Base-by-base conservation (phyloP, 371 early-diverging fungal genomes). In the Polyrhizophydium stewartii region DNA sequence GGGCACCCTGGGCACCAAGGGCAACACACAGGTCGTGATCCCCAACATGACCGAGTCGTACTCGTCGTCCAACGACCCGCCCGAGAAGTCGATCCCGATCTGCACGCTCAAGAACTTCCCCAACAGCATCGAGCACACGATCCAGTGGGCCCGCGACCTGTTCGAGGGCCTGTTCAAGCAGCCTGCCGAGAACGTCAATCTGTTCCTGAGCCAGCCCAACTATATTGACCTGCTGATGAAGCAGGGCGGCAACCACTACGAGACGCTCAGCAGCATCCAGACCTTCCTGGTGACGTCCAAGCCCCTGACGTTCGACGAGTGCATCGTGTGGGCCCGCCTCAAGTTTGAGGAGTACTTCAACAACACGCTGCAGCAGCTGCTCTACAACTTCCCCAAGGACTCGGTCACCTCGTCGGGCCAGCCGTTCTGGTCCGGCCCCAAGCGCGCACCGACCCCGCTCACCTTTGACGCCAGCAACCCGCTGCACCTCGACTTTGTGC, bases 81-180 rank as follows among this genome's bases (percentile, higher is more conserved):
- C 97, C 35, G 99, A 99, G 76, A 98, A 95, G 77, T 88, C 94
- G 28, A 98, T 99, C 63, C 99, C 99, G 38, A 92, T 97, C 65
- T 99, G 99, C 85, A 99, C 99, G 3, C 86, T 99, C 58, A 96
- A 97, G 86, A 98, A 97, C 82, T 99, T 99, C 88, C 99, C 99
- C 56, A 94, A 98, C 73, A 89, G 89, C 5, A 98, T 99, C 61
- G 99, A 99, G 84, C 99, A 99, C 78, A 97, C 98, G n/a, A 99
- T 99, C 70, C 97, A 74, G 79, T 97, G 98, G 99, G 96, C 99
- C 2, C 91, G 99, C 63, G 96, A 97, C 76, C 77, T 92, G 67
- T 99, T 99, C 77, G 94, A 97, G 68, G 97, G 92, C 0, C 78
- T 92, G 65, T 99, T 99, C 84, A 81, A 81, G 59, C 88, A 90